Conservation (phyloP, 164 flowering plant species). For the Nelumbo lutea region DNA sequence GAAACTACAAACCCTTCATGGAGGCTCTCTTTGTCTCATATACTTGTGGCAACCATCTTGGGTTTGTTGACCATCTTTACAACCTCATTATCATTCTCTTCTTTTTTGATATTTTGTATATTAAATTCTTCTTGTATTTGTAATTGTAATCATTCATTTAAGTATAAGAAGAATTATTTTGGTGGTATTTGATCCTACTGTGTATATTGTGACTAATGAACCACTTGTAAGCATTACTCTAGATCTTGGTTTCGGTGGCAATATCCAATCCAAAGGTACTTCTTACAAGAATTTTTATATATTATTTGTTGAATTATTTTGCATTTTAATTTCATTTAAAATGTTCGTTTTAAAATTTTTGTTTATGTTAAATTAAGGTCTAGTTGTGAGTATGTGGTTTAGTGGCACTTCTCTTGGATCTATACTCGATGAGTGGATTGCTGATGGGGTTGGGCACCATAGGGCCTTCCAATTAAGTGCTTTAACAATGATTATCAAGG, state of each 20-base stretch:
- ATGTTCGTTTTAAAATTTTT: not conserved
- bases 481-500: slow-evolving; percentile 89
- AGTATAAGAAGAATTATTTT: no score
- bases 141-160: no score
- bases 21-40: slow-evolving; percentile 66
- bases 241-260: slow-evolving; percentile 85
- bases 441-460: slow-evolving; percentile 92
- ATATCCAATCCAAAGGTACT: slow-evolving; percentile 84
- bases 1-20: slow-evolving; percentile 61
- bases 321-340: not conserved
- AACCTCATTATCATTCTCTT: no score
- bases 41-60: slow-evolving; percentile 81
- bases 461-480: slow-evolving; percentile 93
- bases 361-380: slow-evolving; percentile 41
- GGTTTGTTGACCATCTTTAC: slow-evolving; percentile 38
- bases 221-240: slow-evolving; percentile 80
- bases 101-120: no score
- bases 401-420: slow-evolving; percentile 90
- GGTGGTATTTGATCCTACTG: slow-evolving; percentile 2
- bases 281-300: not conserved
- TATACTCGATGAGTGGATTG: slow-evolving; percentile 77
- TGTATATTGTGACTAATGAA: slow-evolving; percentile 86
- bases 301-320: not conserved
- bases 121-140: no score
- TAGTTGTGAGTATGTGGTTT: slow-evolving; percentile 92